Evolutionary conservation across 106 monocot genomes (phyloP).

Genomic region (Agapanthus africanus): DNA sequence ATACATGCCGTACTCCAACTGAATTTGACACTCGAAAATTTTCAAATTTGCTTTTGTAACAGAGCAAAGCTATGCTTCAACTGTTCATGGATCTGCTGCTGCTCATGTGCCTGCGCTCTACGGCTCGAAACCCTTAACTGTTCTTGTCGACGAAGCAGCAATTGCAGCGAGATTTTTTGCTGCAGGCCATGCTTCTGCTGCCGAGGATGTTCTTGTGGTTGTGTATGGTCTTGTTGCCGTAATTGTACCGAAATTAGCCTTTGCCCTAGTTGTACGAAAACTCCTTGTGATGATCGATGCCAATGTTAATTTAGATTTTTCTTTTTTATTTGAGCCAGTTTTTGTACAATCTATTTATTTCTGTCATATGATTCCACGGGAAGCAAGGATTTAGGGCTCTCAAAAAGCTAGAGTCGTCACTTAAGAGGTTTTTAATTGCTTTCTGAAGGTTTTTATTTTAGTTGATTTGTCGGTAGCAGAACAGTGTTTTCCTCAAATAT

Average conservation of each 20-base stretch:
- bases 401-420: no score
- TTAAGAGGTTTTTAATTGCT: no score
- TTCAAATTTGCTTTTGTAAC: no score
- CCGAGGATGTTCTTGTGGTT: constrained; percentile 50
- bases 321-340: no score
- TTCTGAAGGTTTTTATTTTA: no score
- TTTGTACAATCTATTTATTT: no score
- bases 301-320: constrained; percentile 18
- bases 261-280: constrained; percentile 38
- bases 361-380: no score
- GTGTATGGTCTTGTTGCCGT: constrained; percentile 35
- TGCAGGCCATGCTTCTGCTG: constrained; percentile 24
- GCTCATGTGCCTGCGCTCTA: constrained; percentile 17
- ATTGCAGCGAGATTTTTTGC: constrained; percentile 14
- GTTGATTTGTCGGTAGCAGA: no score
- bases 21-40: no score
- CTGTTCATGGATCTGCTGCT: constrained; percentile 48
- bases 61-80: constrained; percentile 33
- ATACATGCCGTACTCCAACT: no score
- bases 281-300: constrained; percentile 37
- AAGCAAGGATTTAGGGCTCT: no score
- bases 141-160: not conserved
- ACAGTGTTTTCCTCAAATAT: no score
- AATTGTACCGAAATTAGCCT: not conserved
- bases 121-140: constrained; percentile 20